Base-by-base conservation (phyloP, 129 eudicot genomes). In the Flaveria robusta region DNA sequence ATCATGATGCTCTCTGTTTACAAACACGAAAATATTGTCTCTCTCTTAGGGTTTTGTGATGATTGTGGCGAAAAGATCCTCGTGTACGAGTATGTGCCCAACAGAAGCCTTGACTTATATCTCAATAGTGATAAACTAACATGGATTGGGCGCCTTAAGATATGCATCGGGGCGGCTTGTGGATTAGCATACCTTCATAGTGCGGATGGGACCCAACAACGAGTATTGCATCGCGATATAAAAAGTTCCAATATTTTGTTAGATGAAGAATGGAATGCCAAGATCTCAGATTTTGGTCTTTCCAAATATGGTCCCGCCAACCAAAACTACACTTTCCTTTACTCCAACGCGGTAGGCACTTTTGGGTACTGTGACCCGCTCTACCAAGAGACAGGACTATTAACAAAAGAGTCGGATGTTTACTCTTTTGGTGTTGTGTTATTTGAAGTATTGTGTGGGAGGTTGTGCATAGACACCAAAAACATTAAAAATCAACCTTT, bases 221-320 rank as follows among this genome's bases (percentile, higher is more conserved):
- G 43, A 64, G 43, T 64, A 64, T 64, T 64, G 45, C 69, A 64
- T 64, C 69, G 69, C 9, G 69, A 29, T 64, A 64, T 64, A 13
- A 64, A 64, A 22, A 58, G 65, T 58, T 58, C 65, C 1, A 58
- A 58, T 24, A 58, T 58, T 58, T 2, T 58, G 0, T 64, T 64
- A 29, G 69, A 64, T 15, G 11, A 64, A 64, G 20, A 29, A 16
- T 64, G 46, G 46, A 64, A 64, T 24, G 69, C 69, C 10, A 64
- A 64, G 69, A 64, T 64, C 20, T 29, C 69, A 6, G 69, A 64
- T 31, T 29, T 64, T 29, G 69, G 69, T 24, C 19, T 62, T 13
- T 62, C 67, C 4, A 62, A 62, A 8, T 27, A 26, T 62, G 67
- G 67, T 5, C 67, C 18, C 7, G 37, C 67, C 10, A 62, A 62